Evolutionary conservation across 352 stramenopile genomes (phyloP), one percentile per base, ranked within the genome.

Genomic region (Phytopythium montanum): DNA sequence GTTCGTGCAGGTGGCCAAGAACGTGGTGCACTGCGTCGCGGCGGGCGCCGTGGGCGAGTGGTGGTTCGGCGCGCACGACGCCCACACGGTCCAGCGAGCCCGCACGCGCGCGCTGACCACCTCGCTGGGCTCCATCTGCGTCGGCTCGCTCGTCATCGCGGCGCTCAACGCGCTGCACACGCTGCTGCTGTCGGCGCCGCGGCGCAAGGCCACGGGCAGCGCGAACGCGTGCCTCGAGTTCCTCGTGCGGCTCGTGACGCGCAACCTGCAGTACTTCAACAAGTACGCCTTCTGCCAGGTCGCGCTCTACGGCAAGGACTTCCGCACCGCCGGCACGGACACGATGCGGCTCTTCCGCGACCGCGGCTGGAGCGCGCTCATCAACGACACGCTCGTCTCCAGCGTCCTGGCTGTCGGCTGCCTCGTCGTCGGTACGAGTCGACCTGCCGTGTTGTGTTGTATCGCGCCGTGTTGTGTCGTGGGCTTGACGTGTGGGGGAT

Each of bases 211-310:
- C 7, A 74, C 70, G 28, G 70, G 75, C 7, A 88, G 76, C 45
- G 68, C 79, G 2, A 95, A 95, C 50, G 85, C 83, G 29, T 95
- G 80, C 36, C 68, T 95, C n/a, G 85, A 93, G 56, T 95, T 84
- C 58, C 65, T 95, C 36, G 76, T 92, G 42, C 72, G 73, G 54
- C 60, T 91, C 33, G 77, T 92, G 16, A 79, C 79, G 46, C 77
- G 76, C 48, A 91, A 92, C 59, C 74, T 91, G 62, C 68, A 87
- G 54, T 87, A 89, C 41, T 95, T 92, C 56, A 95, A 95, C 75
- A 95, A 95, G 65, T 95, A 85, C 61, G 86, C 86, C 4, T 94
- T 93, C 57, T 93, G 84, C 52, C 86, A 94, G 34, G 76, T 95
- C 28, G 84, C 84, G 23, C 71, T 95, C n/a, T 92, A 95, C 68